A percentile compares a stretch with the other conserved stretches of the same genome.
These are phyloP conservation scores for Quercus phellos DNA, from an alignment of 331 rosid species.

Conservation along the genomic window DNA sequence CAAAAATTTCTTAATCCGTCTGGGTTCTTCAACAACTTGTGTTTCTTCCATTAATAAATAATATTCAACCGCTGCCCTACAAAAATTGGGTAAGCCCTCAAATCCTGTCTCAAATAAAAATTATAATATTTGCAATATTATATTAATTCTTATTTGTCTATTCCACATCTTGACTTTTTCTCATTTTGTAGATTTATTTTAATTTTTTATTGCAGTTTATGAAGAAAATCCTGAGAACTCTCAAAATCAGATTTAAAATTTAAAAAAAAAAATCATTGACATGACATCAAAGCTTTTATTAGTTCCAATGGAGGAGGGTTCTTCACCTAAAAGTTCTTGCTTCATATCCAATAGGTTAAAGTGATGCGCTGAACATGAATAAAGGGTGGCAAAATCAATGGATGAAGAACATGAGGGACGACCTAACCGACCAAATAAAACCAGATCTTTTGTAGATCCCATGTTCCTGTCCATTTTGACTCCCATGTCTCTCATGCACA, in stretches of 20 bases:
- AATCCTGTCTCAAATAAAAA: constrained; percentile 18
- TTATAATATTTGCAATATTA: neutral
- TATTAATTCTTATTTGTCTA: neutral
- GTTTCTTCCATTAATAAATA: constrained; percentile 47
- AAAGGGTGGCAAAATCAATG: constrained; percentile 49
- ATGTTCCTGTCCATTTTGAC: constrained; percentile 38
- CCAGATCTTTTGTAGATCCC: constrained; percentile 55
- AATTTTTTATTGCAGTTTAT: constrained; percentile 25
- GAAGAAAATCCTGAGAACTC: constrained; percentile 21
- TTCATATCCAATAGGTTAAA: constrained; percentile 36
- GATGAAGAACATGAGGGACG: constrained; percentile 45
- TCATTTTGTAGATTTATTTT: constrained; percentile 4
- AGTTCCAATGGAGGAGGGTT: constrained; percentile 21
- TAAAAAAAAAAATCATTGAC: neutral
- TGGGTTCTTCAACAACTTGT: constrained; percentile 45
- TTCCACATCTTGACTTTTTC: neutral
- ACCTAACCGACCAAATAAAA: constrained; percentile 47
- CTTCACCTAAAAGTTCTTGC: constrained; percentile 14
- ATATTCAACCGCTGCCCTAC: constrained; percentile 28
- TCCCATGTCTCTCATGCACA: constrained; percentile 33
- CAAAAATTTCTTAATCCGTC: constrained; percentile 57
- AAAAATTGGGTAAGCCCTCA: constrained; percentile 45
- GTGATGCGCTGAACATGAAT: constrained; percentile 34
- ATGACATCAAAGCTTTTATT: constrained; percentile 14
- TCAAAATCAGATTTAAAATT: constrained; percentile 8